Base-by-base conservation (phyloP, 2,329 filamentous ascomycete genomes). In the Alternaria longipes region DNA sequence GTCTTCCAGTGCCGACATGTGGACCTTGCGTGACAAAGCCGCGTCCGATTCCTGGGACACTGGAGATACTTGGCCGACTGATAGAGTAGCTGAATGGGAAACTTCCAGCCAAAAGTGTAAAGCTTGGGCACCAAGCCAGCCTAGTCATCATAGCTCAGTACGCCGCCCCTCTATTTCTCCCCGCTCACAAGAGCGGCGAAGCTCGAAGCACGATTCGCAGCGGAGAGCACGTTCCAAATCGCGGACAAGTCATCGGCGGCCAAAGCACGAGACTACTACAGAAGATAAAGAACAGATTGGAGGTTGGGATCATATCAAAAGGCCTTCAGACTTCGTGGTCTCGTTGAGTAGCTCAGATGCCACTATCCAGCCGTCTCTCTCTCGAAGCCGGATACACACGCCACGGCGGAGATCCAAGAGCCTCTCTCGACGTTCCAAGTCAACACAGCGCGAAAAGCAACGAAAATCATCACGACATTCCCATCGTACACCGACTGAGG, bases 11-110 rank as follows among this genome's bases (percentile, higher is more conserved):
- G 16, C 18, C 2, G 38, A 56, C 8, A 60, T 44, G 8, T 75
- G 70, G 70, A 51, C 30, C 14, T 58, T 59, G 20, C 50, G 24
- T 11, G 62, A 65, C 3, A 56, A 68, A 12, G 62, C 60, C 0
- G 22, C 46, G 4, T 52, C 55, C 5, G 69, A 72, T 8, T 64
- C 67, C 4, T 73, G 71, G 71, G 63, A 70, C 11, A 63, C 60
- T 2, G 64, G 64, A 8, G 63, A 69, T 12, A 63, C 68, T 1
- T 67, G 66, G 68, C 58, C 53, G 32, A 58, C 42, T 2, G 59
- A 49, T 18, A 59, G 51, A 18, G n/a, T 36, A 22, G 24, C 41
- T 7, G 45, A 20, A 3, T 58, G 56, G 42, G 55, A 54, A 14
- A 44, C 57, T 47, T 24, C 20, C 6, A 55, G 53, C 14, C 34